Evolutionary conservation across 768 basidiomycete species (phyloP).

Genomic region (Cyathus striatus): DNA sequence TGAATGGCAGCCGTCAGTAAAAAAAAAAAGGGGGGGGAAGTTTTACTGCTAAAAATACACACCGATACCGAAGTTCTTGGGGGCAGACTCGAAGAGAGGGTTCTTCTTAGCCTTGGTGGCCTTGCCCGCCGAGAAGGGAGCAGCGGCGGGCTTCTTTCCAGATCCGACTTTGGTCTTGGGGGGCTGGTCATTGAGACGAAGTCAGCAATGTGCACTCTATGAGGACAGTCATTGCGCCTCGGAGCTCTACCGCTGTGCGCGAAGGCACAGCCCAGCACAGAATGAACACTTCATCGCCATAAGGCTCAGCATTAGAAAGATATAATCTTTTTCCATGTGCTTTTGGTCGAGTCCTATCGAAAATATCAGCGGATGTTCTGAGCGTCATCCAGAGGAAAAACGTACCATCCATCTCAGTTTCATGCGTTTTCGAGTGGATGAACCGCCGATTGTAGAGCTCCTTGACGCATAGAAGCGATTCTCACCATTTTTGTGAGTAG

Average conservation of each 20-base stretch:
- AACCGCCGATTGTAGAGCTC: constrained; percentile 33
- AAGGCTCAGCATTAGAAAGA: constrained; percentile 31
- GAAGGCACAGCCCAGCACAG: constrained; percentile 30
- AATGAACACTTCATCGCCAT: constrained; percentile 34
- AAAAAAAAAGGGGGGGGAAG: neutral
- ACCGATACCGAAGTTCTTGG: constrained; percentile 98
- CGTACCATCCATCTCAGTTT: constrained; percentile 50
- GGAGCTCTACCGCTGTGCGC: constrained; percentile 50
- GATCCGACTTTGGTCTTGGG: constrained; percentile 67
- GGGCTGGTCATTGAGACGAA: constrained; percentile 95
- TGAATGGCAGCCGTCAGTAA: constrained; percentile 18
- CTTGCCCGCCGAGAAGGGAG: constrained; percentile 80
- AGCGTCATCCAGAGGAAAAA: constrained; percentile 31
- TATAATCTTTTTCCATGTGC: constrained; percentile 11
- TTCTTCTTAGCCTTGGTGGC: constrained; percentile 78
- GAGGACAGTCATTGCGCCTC: constrained; percentile 34
- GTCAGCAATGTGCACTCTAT: constrained; percentile 33
- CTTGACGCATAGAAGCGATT: constrained; percentile 17
- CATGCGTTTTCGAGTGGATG: constrained; percentile 21
- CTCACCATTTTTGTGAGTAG: constrained; percentile 49
- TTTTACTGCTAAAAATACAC: constrained; percentile 13
- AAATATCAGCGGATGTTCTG: constrained; percentile 1
- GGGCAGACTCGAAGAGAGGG: constrained; percentile 87
- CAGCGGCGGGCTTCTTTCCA: constrained; percentile 81
- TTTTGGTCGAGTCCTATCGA: constrained; percentile 19